These are phyloP conservation scores for Penicillium herquei DNA, from an alignment of 495 filamentous ascomycete species.

Conservation along the genomic window DNA sequence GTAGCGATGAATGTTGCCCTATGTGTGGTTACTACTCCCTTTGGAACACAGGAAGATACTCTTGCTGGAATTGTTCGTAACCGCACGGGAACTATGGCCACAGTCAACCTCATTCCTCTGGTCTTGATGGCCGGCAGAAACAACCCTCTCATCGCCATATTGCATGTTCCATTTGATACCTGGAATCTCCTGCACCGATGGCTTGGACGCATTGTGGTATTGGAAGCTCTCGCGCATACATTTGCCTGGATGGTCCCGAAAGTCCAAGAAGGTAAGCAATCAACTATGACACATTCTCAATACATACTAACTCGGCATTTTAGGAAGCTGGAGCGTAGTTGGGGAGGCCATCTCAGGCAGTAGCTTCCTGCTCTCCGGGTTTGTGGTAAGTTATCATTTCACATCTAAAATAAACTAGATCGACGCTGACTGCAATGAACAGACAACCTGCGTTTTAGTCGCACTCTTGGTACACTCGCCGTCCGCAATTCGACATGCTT, in stretches of 20 bases:
- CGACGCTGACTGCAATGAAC: conserved; percentile 10
- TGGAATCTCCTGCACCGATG: conserved; percentile 82
- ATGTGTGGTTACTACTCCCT: conserved; percentile 71
- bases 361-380: conserved; percentile 57
- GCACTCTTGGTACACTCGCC: conserved; percentile 64
- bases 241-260: conserved; percentile 66
- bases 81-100: conserved; percentile 71
- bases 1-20: conserved; percentile 75
- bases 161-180: conserved; percentile 69
- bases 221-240: conserved; percentile 63
- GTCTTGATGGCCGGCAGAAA: conserved; percentile 66
- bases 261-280: conserved; percentile 50
- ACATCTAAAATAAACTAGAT: neutral
- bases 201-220: conserved; percentile 70
- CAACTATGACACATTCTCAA: neutral
- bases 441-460: conserved; percentile 48
- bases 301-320: conserved; percentile 11
- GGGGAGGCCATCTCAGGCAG: conserved; percentile 43
- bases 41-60: conserved; percentile 32
- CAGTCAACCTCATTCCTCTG: conserved; percentile 77
- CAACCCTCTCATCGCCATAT: conserved; percentile 63
- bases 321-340: conserved; percentile 61
- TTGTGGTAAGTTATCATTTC: conserved; percentile 43
- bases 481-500: conserved; percentile 82
- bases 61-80: conserved; percentile 62